Base-by-base conservation (phyloP, 2,329 filamentous ascomycete genomes). In the Sporothrix schenckii region DNA sequence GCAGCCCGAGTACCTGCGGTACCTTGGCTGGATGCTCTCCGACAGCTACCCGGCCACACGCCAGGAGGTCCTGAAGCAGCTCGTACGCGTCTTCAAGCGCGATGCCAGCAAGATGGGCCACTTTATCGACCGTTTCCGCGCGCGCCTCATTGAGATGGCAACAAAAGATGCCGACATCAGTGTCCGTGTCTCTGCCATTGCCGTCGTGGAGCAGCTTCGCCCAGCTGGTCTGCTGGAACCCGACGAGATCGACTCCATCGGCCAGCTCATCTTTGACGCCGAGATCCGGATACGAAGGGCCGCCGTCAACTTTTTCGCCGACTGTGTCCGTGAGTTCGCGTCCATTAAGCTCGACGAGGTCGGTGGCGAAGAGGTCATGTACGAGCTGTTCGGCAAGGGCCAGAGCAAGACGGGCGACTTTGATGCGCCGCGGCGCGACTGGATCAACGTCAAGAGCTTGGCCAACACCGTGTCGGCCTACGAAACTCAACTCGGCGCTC, bases 11-110 rank as follows among this genome's bases (percentile, higher is more conserved):
- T 97, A 97, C 80, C 83, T 99, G 66, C 90, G 95, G 72, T 99
- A 99, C 77, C 84, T 99, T 6, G 95, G 95, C 68, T 99, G 95
- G 95, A 90, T 97, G 77, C 85, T 99, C 41, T 97, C 94, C 4
- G 95, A 99, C 78, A 86, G 89, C 3, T 86, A 89, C 72, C 84
- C 89, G 0, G 82, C 88, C 10, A 94, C 92, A 27, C 88, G 95
- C 69, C 86, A 90, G n/a, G 93, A 97, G 78, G 93, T 96, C 2
- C 81, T 99, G 54, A 92, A 89, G 76, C 93, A 98, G 79, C 84
- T 99, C 16, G 85, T 88, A 27, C 89, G 87, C 70, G 85, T 99
- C 5, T 94, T 96, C 80, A 90, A 89, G 76, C 89, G 92, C 71
- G 89, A 92, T 74, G 89, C 93, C 68, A 93, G 93, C 77, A 88